Evolutionary conservation across 164 flowering plant species (phyloP), one percentile per base, ranked within the genome.

Genomic region (Platanus orientalis): DNA sequence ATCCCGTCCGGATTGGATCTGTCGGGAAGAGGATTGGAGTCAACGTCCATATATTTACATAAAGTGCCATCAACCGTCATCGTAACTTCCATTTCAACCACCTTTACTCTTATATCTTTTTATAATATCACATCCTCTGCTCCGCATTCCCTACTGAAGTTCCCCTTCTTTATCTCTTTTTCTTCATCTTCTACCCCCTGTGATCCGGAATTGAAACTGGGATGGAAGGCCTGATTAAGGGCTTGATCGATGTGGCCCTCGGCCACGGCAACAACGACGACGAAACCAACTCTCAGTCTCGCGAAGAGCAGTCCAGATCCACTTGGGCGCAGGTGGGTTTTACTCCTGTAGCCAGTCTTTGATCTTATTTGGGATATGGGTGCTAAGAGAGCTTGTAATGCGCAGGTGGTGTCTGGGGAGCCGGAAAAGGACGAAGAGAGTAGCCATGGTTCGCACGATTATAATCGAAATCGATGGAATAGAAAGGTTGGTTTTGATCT

Each of bases 151-250:
- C 9, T 36, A 36, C 9, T 36, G 1, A 2, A 7, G 1, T 13
- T 36, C 42, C 7, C 12, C 42, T 36, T 13, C 42, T 1, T 36
- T 36, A 1, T 36, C 42, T 36, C 3, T 1, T 36, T 13, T 36
- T 7, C 9, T 36, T 7, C 9, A 7, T 7, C 42, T 7, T 7
- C 9, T 7, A 12, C 49, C 10, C 17, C 17, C 17, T 44, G 49
- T 44, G 49, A 44, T 44, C 49, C 0, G 14, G 19, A 44, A 19
- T 4, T 12, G 14, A 4, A 44, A 14, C 39, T 5, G 26, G 32
- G 54, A 89, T 92, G 98, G 95, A 92, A 4, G 93, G 91, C 57
- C 71, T 92, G 73, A 81, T 92, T 66, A 86, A 85, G 81, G 98
- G 88, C 36, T 64, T 92, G 70, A 50, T 81, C 39, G 77, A 88